Percentiles rank a stretch among this genome's conserved stretches.
Conservation (phyloP, 75 land plant species). For the Pseudotsuga menziesii region DNA sequence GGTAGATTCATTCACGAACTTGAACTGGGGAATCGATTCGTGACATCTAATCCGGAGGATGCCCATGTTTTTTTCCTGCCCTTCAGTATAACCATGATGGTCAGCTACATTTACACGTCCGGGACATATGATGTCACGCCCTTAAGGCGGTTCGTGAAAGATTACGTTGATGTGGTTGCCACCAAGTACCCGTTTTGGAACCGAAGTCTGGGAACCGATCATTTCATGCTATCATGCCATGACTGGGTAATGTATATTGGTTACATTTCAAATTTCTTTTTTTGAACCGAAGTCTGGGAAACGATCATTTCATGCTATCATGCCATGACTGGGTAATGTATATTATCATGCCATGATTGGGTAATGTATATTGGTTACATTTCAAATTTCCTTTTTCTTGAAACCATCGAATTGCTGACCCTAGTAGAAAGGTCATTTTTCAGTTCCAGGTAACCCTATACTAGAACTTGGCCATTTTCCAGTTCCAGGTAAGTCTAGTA, state of each 20-base stretch:
- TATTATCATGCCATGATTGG: slow-evolving; percentile 98
- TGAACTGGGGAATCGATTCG: slow-evolving; percentile 28
- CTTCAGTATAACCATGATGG: slow-evolving; percentile 69
- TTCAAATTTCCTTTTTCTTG: too few relatives aligned
- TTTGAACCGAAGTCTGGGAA: slow-evolving; percentile 71
- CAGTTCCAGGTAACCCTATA: too few relatives aligned
- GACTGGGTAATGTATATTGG: slow-evolving; percentile 65
- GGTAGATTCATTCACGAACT: slow-evolving; percentile 58
- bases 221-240: slow-evolving; percentile 93
- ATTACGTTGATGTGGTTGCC: slow-evolving; percentile 54
- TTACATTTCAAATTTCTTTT: too few relatives aligned
- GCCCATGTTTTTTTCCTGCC: slow-evolving; percentile 54
- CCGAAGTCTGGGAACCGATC: slow-evolving; percentile 66
- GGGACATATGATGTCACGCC: slow-evolving; percentile 33
- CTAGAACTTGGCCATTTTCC: too few relatives aligned
- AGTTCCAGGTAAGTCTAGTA: too few relatives aligned
- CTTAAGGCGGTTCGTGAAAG: slow-evolving; percentile 30
- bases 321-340: slow-evolving; percentile 99
- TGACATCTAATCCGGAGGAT: slow-evolving; percentile 29
- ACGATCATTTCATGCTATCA: slow-evolving; percentile 91
- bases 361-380: too few relatives aligned
- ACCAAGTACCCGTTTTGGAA: slow-evolving; percentile 76
- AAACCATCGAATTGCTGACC: too few relatives aligned
- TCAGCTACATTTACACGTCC: slow-evolving; percentile 44
- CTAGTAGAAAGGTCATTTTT: too few relatives aligned